Conservation (phyloP, 768 basidiomycete species). For the Serendipita sp. region DNA sequence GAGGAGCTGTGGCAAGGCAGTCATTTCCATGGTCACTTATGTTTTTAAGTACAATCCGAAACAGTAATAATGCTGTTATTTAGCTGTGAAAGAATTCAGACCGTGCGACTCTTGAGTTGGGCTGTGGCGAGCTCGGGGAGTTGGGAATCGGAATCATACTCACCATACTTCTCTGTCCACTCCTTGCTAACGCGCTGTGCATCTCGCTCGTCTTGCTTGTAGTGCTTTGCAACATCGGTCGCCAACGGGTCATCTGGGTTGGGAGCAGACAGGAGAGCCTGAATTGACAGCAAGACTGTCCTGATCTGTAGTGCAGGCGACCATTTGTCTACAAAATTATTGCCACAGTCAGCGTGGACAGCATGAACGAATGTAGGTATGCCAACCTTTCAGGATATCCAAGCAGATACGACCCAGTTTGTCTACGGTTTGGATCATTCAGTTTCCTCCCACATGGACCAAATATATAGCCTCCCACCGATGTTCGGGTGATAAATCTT, state of each 20-base stretch:
- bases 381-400: slow-evolving; percentile 87
- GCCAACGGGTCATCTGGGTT: slow-evolving; percentile 95
- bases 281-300: slow-evolving; percentile 89
- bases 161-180: slow-evolving; percentile 81
- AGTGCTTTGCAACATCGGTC: slow-evolving; percentile 92
- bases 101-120: not conserved
- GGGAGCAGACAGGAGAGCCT: slow-evolving; percentile 89
- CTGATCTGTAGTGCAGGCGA: slow-evolving; percentile 97
- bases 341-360: not conserved
- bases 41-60: too few species aligned
- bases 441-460: not conserved
- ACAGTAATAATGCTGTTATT: not conserved
- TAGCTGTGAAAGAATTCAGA: not conserved
- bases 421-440: slow-evolving; percentile 33
- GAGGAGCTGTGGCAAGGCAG: too few species aligned
- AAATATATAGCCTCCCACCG: slow-evolving; percentile 38
- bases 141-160: not conserved
- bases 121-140: not conserved
- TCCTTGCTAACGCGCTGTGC: slow-evolving; percentile 84
- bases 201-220: slow-evolving; percentile 92
- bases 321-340: slow-evolving; percentile 69
- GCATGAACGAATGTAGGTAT: not conserved
- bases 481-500: slow-evolving; percentile 99
- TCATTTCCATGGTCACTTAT: too few species aligned
- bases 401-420: slow-evolving; percentile 97